phyloP scores from a whole-genome alignment of 805 yeast species.

The Clavispora fructus region DNA sequence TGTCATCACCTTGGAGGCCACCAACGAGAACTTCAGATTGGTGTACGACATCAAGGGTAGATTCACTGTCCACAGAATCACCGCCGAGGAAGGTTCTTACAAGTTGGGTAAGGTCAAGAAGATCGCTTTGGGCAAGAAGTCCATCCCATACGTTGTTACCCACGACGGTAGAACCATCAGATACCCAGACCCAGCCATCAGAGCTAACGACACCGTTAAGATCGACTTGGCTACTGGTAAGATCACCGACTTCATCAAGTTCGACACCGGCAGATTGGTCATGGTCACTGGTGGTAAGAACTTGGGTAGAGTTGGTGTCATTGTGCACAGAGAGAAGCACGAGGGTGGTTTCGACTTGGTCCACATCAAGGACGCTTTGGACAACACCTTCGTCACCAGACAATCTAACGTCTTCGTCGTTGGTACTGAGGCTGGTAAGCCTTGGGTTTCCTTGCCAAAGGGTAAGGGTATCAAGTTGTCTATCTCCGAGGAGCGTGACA shows the following conservation, averaged over 20 bases:
- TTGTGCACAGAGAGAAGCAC: slow-evolving; percentile 94
- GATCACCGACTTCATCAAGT: slow-evolving; percentile 81
- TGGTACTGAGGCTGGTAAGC: slow-evolving; percentile 88
- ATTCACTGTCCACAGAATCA: slow-evolving; percentile 98
- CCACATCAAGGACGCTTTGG: slow-evolving; percentile 92
- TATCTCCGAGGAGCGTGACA: slow-evolving; percentile 97
- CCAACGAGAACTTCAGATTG: slow-evolving; percentile 99
- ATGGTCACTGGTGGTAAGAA: slow-evolving; percentile 98
- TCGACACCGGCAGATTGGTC: slow-evolving; percentile 84
- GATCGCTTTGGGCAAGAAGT: slow-evolving; percentile 97
- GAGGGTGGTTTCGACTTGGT: slow-evolving; percentile 98
- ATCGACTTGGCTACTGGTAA: slow-evolving; percentile 95
- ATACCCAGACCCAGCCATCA: slow-evolving; percentile 97
- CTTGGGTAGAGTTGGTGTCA: slow-evolving; percentile 97
- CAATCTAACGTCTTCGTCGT: slow-evolving; percentile 87
- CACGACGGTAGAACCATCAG: slow-evolving; percentile 99
- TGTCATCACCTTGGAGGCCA: slow-evolving; percentile 93
- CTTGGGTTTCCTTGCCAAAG: slow-evolving; percentile 93
- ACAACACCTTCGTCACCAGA: slow-evolving; percentile 95
- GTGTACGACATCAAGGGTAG: slow-evolving; percentile 98
- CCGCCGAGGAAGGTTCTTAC: slow-evolving; percentile 97
- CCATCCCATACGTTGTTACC: slow-evolving; percentile 96
- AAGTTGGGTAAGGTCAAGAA: slow-evolving; percentile 97
- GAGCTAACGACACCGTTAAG: slow-evolving; percentile 97
- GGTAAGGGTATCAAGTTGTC: slow-evolving; percentile 98